phyloP scores from a whole-genome alignment of 176 grass and related monocot genomes.

The Aegilops bicornis region DNA sequence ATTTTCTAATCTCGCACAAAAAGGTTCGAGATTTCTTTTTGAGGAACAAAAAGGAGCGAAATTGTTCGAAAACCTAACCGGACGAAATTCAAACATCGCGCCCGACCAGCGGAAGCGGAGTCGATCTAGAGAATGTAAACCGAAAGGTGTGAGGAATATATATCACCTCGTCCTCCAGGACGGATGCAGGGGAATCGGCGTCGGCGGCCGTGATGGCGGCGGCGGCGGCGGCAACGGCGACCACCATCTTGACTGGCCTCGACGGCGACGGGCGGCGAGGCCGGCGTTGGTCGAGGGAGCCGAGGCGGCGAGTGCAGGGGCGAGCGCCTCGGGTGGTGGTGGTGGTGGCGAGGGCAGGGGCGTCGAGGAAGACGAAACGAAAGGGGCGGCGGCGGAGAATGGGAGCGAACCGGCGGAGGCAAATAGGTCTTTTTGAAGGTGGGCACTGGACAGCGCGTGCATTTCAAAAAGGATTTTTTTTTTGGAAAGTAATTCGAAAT shows the following conservation, averaged over 20 bases:
- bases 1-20: conserved; percentile 48
- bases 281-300: background rate
- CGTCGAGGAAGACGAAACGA: background rate
- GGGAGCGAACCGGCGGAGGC: background rate
- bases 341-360: too few species aligned
- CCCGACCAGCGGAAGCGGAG: background rate
- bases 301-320: background rate
- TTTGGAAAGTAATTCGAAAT: background rate
- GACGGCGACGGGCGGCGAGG: background rate
- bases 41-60: background rate
- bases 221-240: background rate
- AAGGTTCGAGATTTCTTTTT: background rate
- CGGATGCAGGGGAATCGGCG: conserved; percentile 76
- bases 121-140: background rate
- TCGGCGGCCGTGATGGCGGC: background rate
- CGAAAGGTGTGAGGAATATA: background rate
- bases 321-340: background rate
- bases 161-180: conserved; percentile 79
- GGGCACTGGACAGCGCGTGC: background rate
- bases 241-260: background rate
- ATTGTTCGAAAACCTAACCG: background rate
- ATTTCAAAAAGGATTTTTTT: background rate
- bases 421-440: background rate
- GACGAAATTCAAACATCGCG: background rate
- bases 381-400: background rate